Percentiles rank a stretch among this genome's conserved stretches.
phyloP scores from a whole-genome alignment of 177 flowering plant genomes.

The Telopea speciosissima region DNA sequence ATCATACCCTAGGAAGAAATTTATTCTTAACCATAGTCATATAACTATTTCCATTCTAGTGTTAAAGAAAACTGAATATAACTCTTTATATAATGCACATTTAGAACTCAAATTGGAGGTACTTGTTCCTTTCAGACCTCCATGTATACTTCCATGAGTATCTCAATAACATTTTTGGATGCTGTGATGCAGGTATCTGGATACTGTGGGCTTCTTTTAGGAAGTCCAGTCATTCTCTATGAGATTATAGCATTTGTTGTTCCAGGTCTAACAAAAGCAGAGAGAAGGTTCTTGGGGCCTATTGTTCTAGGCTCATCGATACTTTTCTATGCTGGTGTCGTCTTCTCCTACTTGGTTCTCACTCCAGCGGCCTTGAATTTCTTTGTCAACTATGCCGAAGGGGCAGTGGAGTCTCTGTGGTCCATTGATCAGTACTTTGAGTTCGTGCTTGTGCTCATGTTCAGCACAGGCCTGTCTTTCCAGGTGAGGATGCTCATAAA shows the following conservation, averaged over 20 bases:
- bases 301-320: constrained; percentile 93
- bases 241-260: constrained; percentile 96
- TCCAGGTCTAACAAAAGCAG: constrained; percentile 88
- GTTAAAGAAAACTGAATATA: too few relatives aligned
- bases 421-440: constrained; percentile 98
- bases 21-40: too few relatives aligned
- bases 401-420: constrained; percentile 97
- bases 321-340: constrained; percentile 85
- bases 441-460: constrained; percentile 93
- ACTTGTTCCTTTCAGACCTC: background rate
- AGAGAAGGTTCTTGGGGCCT: constrained; percentile 85
- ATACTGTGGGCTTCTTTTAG: constrained; percentile 90
- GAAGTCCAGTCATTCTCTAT: constrained; percentile 88
- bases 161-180: background rate
- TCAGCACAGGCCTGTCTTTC: constrained; percentile 96
- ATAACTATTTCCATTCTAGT: too few relatives aligned
- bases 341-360: constrained; percentile 77
- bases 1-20: too few relatives aligned
- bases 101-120: too few relatives aligned
- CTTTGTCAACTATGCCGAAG: constrained; percentile 93
- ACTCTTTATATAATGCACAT: too few relatives aligned
- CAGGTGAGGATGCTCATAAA: constrained; percentile 48
- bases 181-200: constrained; percentile 77
- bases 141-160: background rate
- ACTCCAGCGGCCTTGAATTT: constrained; percentile 97